phyloP scores from a whole-genome alignment of 148 eudicot species.

The Camellia granthamiana region DNA sequence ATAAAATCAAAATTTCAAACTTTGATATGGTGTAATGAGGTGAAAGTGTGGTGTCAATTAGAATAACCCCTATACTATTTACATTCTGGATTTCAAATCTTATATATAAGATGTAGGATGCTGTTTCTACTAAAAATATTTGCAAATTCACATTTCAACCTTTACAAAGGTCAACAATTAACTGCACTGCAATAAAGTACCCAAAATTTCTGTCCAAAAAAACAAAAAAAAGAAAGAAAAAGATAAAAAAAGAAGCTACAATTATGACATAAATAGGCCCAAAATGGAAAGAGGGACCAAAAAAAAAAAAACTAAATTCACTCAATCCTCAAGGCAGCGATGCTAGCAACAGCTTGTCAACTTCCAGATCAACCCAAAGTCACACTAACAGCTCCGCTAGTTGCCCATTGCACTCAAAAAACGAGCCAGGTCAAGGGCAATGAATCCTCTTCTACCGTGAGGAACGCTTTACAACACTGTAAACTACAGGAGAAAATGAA shows the following conservation, averaged over 20 bases:
- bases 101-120: not conserved
- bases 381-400: conserved; percentile 19
- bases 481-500: conserved; percentile 15
- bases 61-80: too few relatives aligned
- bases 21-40: too few relatives aligned
- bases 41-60: too few relatives aligned
- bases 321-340: conserved; percentile 18
- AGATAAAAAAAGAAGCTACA: not conserved
- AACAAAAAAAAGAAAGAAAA: conserved; percentile 2
- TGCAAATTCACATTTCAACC: conserved; percentile 15
- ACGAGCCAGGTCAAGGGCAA: conserved; percentile 17
- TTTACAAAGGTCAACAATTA: conserved; percentile 10
- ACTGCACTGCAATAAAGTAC: conserved; percentile 12
- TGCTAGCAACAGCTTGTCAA: conserved; percentile 21
- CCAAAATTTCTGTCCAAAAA: conserved; percentile 27
- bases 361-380: conserved; percentile 13
- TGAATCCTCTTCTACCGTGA: conserved; percentile 4
- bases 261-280: conserved; percentile 18
- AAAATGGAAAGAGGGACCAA: not conserved
- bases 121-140: not conserved
- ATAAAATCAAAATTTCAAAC: too few relatives aligned
- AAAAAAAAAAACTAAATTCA: conserved; percentile 21
- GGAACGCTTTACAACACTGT: conserved; percentile 32
- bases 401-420: conserved; percentile 15
- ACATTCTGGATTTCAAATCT: too few relatives aligned